These are phyloP conservation scores for Aspergillus tubingensis DNA, from an alignment of 2,329 filamentous ascomycete species.

Conservation along the genomic window DNA sequence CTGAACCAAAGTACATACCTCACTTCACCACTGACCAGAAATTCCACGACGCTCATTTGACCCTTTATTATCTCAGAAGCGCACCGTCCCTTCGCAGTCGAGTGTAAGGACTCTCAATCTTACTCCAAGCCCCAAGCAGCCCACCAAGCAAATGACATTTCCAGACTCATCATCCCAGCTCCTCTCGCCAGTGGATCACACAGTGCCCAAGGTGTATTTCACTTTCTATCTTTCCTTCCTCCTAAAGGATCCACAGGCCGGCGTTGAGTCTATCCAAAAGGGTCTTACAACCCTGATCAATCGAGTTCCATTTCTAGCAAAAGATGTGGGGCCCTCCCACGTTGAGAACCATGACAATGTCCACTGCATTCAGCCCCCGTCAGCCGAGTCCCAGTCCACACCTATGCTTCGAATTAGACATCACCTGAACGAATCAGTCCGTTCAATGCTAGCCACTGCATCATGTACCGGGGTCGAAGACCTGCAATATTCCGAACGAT, in stretches of 20 bases:
- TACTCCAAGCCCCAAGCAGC: too few relatives aligned
- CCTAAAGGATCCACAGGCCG: background rate
- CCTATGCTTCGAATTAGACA: background rate
- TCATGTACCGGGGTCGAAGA: background rate
- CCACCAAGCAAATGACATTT: background rate
- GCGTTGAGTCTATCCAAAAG: background rate
- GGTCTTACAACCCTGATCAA: background rate
- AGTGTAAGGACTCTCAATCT: too few relatives aligned
- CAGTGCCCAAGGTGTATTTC: constrained; percentile 6
- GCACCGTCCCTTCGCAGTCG: too few relatives aligned
- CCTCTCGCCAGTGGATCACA: constrained; percentile 1
- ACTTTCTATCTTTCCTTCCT: background rate
- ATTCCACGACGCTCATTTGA: too few relatives aligned
- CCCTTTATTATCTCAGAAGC: too few relatives aligned
- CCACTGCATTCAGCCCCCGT: constrained; percentile 6
- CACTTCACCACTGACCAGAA: too few relatives aligned
- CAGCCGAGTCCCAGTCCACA: background rate
- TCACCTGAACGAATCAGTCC: background rate
- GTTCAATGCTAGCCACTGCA: background rate
- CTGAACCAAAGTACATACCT: too few relatives aligned
- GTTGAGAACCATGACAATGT: background rate
- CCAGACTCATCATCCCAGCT: background rate
- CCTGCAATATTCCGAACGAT: background rate
- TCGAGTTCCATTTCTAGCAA: background rate
- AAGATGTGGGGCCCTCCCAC: background rate